A percentile compares a stretch with the other conserved stretches of the same genome.
Conservation (phyloP, 2,329 filamentous ascomycete genomes). For the Colletotrichum nymphaeae region DNA sequence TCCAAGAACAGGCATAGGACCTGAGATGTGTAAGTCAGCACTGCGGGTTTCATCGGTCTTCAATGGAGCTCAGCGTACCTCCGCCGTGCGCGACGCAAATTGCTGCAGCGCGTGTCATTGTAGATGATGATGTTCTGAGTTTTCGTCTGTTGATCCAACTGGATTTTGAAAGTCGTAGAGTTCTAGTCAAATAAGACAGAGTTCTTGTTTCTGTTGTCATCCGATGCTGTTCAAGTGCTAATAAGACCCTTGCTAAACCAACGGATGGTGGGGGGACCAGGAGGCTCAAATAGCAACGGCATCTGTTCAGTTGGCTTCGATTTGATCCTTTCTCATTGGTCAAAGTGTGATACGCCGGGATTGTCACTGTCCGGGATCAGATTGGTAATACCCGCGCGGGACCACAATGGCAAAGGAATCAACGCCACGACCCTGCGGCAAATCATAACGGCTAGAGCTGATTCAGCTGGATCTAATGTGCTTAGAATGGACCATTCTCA, state of each 20-base stretch:
- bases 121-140: constrained; percentile 23
- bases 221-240: neutral
- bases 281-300: constrained; percentile 22
- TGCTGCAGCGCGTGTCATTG: constrained; percentile 56
- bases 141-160: neutral
- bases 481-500: neutral
- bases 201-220: constrained; percentile 7
- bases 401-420: neutral
- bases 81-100: constrained; percentile 63
- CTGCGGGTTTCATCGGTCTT: neutral
- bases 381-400: constrained; percentile 37
- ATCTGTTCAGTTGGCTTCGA: neutral
- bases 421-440: neutral
- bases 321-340: constrained; percentile 8
- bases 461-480: neutral
- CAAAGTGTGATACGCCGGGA: neutral
- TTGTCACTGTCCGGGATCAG: constrained; percentile 17
- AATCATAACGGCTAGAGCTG: neutral
- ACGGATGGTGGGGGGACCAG: neutral
- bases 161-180: neutral
- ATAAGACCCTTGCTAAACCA: neutral
- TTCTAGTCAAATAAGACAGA: neutral
- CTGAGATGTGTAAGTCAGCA: constrained; percentile 39
- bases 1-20: constrained; percentile 68
- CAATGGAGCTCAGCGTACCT: constrained; percentile 44